Evolutionary conservation across 352 stramenopile genomes (phyloP).

Genomic region (Pythium monospermum): DNA sequence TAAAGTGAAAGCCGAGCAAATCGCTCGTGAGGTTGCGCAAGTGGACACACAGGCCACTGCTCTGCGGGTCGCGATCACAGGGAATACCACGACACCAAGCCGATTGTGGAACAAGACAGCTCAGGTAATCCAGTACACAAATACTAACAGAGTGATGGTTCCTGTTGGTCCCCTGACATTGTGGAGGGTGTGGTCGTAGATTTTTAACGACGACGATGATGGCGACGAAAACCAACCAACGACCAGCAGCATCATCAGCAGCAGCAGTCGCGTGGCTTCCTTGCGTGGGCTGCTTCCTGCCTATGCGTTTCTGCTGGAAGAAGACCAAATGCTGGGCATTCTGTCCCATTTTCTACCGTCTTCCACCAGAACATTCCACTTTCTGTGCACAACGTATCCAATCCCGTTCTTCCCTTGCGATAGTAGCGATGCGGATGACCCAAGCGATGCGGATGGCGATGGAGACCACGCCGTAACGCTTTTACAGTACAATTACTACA

Average conservation of each 20-base stretch:
- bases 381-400: slow-evolving; percentile 65
- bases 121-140: no score
- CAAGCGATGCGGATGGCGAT: no score
- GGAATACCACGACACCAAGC: slow-evolving; percentile 23
- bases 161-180: no score
- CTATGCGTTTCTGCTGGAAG: slow-evolving; percentile 44
- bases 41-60: slow-evolving; percentile 23
- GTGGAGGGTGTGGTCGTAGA: not conserved
- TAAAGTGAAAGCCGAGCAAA: slow-evolving; percentile 30
- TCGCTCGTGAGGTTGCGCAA: slow-evolving; percentile 35
- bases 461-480: slow-evolving; percentile 26
- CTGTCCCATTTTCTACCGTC: slow-evolving; percentile 70
- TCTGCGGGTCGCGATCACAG: slow-evolving; percentile 42
- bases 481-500: slow-evolving; percentile 64
- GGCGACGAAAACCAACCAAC: slow-evolving; percentile 25
- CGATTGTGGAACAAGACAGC: slow-evolving; percentile 65
- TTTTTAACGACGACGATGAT: slow-evolving; percentile 13
- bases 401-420: slow-evolving; percentile 55
- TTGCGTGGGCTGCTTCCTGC: slow-evolving; percentile 56
- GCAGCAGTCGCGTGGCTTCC: no score
- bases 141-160: no score
- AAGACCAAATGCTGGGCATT: slow-evolving; percentile 47
- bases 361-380: slow-evolving; percentile 57
- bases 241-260: no score
- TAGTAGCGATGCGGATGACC: not conserved